Evolutionary conservation across 345 rosid species (phyloP), one percentile per base, ranked within the genome.

Genomic region (Populus nigra): DNA sequence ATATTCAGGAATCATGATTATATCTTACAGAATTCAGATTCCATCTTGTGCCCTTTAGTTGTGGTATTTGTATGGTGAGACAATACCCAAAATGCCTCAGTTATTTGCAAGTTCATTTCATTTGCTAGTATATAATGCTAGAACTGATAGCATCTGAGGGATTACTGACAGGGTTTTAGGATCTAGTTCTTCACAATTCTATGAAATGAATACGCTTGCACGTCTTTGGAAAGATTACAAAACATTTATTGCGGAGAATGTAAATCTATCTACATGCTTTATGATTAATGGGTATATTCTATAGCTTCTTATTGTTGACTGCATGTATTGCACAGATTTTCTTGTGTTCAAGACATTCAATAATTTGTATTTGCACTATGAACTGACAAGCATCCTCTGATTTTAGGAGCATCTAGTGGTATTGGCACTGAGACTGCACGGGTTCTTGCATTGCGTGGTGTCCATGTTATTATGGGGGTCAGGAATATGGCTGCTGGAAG

Each of bases 381-480:
- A 57, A 8, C 23, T 9, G 63, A 57, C 63, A n/a, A 1, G 63
- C 29, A 9, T 57, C n/a, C 20, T 33, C 43, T 27, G 27, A 10
- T 25, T 69, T 59, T 75, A 93, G 97, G 93, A 84, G 93, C 93
- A 73, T 90, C 97, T 18, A 92, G 93, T 75, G 97, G 97, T 68
- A 88, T 93, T 73, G 94, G 94, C 3, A 69, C 77, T 45, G 97
- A 92, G 85, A 93, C 98, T 1, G 73, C 89, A 0, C 88, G 89
- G 13, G 87, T 86, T 77, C 83, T 86, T 65, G 85, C 75, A 0
- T 27, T 79, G 78, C 74, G 82, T 18, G 78, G 78, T 12, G 82
- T 70, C 2, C 82, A 74, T 74, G 82, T 79, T 39, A 74, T 79
- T 79, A 79, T 79, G 82, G 82, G 71, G 15, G 82, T 74, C 16